phyloP scores from a whole-genome alignment of 306 rosid species.

The Ammopiptanthus mongolicus region DNA sequence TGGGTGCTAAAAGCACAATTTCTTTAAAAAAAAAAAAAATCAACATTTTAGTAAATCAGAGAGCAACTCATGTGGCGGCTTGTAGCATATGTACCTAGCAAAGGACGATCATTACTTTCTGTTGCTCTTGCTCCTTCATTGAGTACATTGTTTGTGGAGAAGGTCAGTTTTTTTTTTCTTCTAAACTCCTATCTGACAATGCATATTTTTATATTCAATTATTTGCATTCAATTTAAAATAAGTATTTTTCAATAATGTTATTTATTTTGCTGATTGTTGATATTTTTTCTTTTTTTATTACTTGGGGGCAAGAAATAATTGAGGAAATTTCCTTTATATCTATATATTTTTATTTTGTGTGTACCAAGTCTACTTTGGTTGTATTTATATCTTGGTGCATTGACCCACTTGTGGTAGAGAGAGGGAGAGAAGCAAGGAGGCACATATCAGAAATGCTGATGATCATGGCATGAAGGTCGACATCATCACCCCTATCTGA shows the following conservation, averaged over 20 bases:
- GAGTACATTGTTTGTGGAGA: slow-evolving; percentile 13
- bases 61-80: slow-evolving; percentile 55
- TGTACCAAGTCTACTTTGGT: slow-evolving; percentile 56
- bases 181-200: neutral
- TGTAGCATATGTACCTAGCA: slow-evolving; percentile 37
- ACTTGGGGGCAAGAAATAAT: slow-evolving; percentile 48
- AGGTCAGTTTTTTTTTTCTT: neutral
- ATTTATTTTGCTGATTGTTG: neutral
- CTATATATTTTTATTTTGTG: slow-evolving; percentile 7
- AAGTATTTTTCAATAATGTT: neutral
- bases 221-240: neutral
- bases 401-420: slow-evolving; percentile 58
- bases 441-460: slow-evolving; percentile 35
- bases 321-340: slow-evolving; percentile 39
- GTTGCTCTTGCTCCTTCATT: slow-evolving; percentile 26
- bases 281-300: neutral
- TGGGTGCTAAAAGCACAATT: neutral
- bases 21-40: neutral
- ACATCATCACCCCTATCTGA: slow-evolving; percentile 55
- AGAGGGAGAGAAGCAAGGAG: slow-evolving; percentile 23
- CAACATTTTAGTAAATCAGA: slow-evolving; percentile 11
- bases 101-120: slow-evolving; percentile 43
- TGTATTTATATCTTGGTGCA: slow-evolving; percentile 64
- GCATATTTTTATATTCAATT: neutral
- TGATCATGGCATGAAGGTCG: slow-evolving; percentile 54